Evolutionary conservation across 176 grass and related monocot genomes (phyloP).

Genomic region (Chloris gayana): DNA sequence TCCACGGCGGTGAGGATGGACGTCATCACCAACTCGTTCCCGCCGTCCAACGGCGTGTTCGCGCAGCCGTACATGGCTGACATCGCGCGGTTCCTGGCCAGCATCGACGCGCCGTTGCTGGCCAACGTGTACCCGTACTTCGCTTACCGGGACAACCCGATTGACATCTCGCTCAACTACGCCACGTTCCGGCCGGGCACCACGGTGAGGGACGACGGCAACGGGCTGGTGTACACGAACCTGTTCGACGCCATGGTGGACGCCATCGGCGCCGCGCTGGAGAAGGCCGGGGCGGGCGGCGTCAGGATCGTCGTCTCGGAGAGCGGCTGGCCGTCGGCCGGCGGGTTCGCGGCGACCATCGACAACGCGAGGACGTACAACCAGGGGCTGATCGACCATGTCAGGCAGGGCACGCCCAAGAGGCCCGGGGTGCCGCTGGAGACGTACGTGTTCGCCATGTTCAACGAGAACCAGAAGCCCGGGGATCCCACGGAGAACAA

Average conservation of each 20-base stretch:
- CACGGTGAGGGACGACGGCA: neutral
- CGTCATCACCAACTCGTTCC: slow-evolving; percentile 38
- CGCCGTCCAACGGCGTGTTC: slow-evolving; percentile 53
- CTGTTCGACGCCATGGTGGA: slow-evolving; percentile 74
- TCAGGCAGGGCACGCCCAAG: slow-evolving; percentile 50
- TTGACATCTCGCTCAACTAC: slow-evolving; percentile 25
- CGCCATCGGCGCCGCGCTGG: slow-evolving; percentile 52
- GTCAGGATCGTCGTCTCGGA: slow-evolving; percentile 57
- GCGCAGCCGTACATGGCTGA: neutral
- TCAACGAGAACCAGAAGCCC: slow-evolving; percentile 67
- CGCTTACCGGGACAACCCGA: slow-evolving; percentile 12
- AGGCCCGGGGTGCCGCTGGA: slow-evolving; percentile 40
- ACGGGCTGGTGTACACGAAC: neutral
- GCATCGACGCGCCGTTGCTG: slow-evolving; percentile 46
- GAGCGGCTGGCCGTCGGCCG: slow-evolving; percentile 62
- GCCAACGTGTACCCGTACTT: slow-evolving; percentile 73
- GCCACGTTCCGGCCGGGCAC: slow-evolving; percentile 57
- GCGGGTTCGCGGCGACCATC: slow-evolving; percentile 40
- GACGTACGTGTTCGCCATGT: slow-evolving; percentile 75
- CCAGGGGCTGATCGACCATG: slow-evolving; percentile 51
- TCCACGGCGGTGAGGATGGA: slow-evolving; percentile 37
- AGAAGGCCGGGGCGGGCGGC: slow-evolving; percentile 36
- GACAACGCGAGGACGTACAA: slow-evolving; percentile 56
- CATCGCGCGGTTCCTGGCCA: slow-evolving; percentile 41
- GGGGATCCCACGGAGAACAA: slow-evolving; percentile 38